Conservation (phyloP, 768 basidiomycete species). For the Piloderma croceum region DNA sequence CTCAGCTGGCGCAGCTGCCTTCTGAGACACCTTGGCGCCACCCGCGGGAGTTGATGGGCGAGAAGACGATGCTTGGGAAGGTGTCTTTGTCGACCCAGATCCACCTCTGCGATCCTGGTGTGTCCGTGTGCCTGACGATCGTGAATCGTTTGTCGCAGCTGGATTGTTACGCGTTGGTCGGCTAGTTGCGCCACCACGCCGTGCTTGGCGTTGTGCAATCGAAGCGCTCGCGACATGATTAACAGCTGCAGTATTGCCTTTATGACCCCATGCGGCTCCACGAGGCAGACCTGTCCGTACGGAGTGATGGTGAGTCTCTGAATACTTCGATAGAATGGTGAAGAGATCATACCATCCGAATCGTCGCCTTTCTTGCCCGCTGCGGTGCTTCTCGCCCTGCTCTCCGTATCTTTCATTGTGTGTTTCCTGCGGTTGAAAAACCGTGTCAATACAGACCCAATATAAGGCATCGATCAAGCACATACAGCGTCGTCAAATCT, state of each 20-base stretch:
- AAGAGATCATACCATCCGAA: conserved; percentile 36
- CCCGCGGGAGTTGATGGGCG: conserved; percentile 53
- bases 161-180: conserved; percentile 44
- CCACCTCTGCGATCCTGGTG: conserved; percentile 41
- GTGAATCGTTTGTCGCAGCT: conserved; percentile 27
- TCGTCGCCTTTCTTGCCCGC: conserved; percentile 59
- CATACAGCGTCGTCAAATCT: conserved; percentile 86
- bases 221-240: conserved; percentile 13
- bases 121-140: conserved; percentile 27
- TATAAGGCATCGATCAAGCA: conserved; percentile 21
- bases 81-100: conserved; percentile 31
- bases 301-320: conserved; percentile 6
- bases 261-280: conserved; percentile 58
- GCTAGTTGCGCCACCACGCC: conserved; percentile 37
- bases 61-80: conserved; percentile 47
- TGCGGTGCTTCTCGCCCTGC: conserved; percentile 43
- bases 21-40: conserved; percentile 36
- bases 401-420: conserved; percentile 87
- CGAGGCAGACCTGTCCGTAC: conserved; percentile 54
- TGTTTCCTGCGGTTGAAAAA: conserved; percentile 59
- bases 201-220: conserved; percentile 31
- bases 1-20: conserved; percentile 42
- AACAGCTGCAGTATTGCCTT: conserved; percentile 24
- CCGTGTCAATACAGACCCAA: conserved; percentile 4
- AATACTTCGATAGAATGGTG: not conserved